These are phyloP conservation scores for Astrothelium subdiscretum DNA, from an alignment of 495 filamentous ascomycete genomes.

Conservation along the genomic window DNA sequence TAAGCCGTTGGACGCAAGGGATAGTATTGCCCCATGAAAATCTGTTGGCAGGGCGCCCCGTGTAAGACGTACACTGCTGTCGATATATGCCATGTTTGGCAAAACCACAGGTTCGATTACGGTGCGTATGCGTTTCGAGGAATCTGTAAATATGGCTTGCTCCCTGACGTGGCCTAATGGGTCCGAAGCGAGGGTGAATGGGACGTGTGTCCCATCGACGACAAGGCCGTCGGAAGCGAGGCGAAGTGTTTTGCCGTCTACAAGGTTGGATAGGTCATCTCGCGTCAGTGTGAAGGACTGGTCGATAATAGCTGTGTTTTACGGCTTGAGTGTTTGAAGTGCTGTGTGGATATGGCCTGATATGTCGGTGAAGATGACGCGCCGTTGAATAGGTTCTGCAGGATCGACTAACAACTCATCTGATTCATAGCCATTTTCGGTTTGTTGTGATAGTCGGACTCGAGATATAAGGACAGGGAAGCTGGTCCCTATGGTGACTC, in stretches of 20 bases:
- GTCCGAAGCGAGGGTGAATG: neutral
- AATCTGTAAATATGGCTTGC: neutral
- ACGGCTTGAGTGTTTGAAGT: neutral
- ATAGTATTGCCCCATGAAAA: neutral
- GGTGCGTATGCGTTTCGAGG: neutral
- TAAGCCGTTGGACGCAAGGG: neutral
- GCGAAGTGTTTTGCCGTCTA: neutral
- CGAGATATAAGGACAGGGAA: neutral
- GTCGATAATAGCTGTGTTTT: neutral
- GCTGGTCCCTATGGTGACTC: neutral
- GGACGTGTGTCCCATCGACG: neutral
- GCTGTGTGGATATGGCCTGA: neutral
- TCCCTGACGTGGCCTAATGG: neutral
- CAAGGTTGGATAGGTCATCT: neutral
- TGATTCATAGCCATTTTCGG: neutral
- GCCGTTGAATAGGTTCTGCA: neutral
- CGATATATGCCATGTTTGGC: neutral
- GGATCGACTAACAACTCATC: neutral
- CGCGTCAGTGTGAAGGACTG: neutral
- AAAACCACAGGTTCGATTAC: neutral
- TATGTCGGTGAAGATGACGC: neutral
- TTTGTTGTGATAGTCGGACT: neutral
- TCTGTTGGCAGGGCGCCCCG: neutral
- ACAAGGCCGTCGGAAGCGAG: neutral
- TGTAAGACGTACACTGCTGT: neutral